These are phyloP conservation scores for Cyclospora cayetanensis DNA, from an alignment of 169 alveolate genomes.

Conservation along the genomic window DNA sequence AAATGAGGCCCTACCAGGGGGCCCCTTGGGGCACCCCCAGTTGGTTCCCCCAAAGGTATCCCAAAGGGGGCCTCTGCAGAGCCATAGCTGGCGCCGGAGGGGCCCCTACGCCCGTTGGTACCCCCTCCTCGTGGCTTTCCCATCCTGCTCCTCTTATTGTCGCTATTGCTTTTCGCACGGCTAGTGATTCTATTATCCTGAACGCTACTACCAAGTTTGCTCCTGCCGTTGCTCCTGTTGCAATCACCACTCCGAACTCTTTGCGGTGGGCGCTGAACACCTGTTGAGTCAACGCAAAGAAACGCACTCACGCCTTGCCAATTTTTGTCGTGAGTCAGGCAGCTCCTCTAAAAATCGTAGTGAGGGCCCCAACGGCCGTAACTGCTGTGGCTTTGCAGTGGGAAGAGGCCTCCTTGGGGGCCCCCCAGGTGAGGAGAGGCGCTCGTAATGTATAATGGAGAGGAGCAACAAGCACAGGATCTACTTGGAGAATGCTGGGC, in stretches of 20 bases:
- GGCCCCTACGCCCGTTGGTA: background rate
- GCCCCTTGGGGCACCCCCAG: background rate
- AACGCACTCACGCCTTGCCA: background rate
- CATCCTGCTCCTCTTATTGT: slow-evolving; percentile 9
- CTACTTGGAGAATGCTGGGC: too few species aligned
- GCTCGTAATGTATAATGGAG: too few species aligned
- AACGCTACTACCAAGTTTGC: background rate
- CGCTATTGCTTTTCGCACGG: background rate
- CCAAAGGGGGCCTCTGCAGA: background rate
- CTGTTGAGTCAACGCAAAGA: background rate
- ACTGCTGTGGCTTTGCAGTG: background rate
- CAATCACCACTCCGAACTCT: background rate
- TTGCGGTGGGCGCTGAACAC: background rate
- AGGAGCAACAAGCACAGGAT: too few species aligned
- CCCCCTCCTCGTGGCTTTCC: background rate
- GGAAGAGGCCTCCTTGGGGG: background rate
- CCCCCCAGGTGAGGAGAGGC: too few species aligned
- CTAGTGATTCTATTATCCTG: background rate
- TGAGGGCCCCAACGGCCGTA: background rate
- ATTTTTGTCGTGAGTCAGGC: background rate
- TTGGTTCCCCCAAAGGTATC: too few species aligned
- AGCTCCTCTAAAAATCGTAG: background rate
- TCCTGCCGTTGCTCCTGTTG: background rate
- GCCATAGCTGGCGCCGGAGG: background rate
- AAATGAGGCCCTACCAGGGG: background rate